Evolutionary conservation across 257 asterid genomes (phyloP), one percentile per base, ranked within the genome.

Genomic region (Petunia axillaris): DNA sequence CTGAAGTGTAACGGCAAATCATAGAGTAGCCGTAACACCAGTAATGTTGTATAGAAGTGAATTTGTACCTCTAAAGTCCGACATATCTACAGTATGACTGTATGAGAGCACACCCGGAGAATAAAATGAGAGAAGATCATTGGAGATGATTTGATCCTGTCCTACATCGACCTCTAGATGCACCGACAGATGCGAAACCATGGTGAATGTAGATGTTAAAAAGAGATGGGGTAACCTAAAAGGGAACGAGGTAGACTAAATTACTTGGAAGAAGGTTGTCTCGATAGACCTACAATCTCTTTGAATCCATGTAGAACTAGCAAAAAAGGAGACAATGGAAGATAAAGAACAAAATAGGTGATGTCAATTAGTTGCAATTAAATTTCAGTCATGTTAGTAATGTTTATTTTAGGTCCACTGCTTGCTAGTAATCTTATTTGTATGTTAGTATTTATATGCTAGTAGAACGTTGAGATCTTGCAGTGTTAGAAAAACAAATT

Each of bases 81-180:
- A 48, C 25, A 64, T 13, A 64, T 64, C 71, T 25, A 64, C 25
- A 38, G 38, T 44, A 37, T 36, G 68, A 63, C 43, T 63, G 1
- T 64, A 25, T 25, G 25, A 25, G 25, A 25, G 25, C 25, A 64
- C 39, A 64, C 16, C 36, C 2, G 11, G 70, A 37, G 46, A 16
- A 64, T 44, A 64, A 64, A 64, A 36, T 63, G 10, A 63, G 43
- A 63, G 8, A 63, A 63, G 68, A 63, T 63, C 68, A 13, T n/a
- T 63, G 3, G 68, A 63, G n/a, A 25, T 25, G 43, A n/a, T 63
- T 63, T 36, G 16, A 8, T 40, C 43, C 35, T 63, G 37, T 63
- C 68, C 44, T 36, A 63, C 44, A 63, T 36, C 46, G 8, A 64
- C 46, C 46, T 64, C 70, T 44, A 64, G 2, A 64, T 25, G 25